Conservation (phyloP, 345 rosid species). For the Erysimum cheiranthoides region DNA sequence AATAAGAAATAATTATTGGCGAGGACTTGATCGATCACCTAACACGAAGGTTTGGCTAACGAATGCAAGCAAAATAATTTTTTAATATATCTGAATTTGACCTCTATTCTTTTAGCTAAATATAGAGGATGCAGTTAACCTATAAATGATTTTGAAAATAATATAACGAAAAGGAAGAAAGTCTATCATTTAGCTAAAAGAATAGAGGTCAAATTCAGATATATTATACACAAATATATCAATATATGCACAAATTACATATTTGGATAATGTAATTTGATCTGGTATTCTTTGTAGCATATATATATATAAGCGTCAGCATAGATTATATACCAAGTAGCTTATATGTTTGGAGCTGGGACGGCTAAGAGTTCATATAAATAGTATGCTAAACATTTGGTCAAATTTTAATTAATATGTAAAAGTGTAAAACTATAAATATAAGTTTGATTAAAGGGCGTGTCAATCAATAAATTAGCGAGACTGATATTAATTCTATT, state of each 20-base stretch:
- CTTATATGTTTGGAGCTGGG: constrained; percentile 23
- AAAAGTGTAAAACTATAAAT: no score
- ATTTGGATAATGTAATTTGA: constrained; percentile 33
- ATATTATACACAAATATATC: no score
- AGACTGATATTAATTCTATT: constrained; percentile 17
- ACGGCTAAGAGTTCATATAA: constrained; percentile 40
- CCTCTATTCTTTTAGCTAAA: constrained; percentile 20
- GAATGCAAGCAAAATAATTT: constrained; percentile 10
- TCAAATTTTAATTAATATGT: constrained; percentile 1
- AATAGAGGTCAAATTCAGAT: no score
- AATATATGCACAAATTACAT: neutral
- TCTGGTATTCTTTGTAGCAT: constrained; percentile 1
- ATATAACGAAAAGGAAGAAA: neutral
- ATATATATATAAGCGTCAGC: constrained; percentile 2
- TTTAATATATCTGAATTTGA: constrained; percentile 24
- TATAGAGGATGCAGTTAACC: constrained; percentile 19
- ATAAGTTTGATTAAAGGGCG: no score
- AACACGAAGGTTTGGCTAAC: constrained; percentile 41
- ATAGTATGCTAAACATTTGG: constrained; percentile 23
- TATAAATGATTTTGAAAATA: neutral
- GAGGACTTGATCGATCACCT: constrained; percentile 45
- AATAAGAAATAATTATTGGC: constrained; percentile 18
- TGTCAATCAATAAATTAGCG: neutral
- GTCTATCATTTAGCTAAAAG: constrained; percentile 24
- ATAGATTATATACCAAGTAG: constrained; percentile 20